These are phyloP conservation scores for Candida suzukii DNA, from an alignment of 805 yeast species.

Conservation along the genomic window DNA sequence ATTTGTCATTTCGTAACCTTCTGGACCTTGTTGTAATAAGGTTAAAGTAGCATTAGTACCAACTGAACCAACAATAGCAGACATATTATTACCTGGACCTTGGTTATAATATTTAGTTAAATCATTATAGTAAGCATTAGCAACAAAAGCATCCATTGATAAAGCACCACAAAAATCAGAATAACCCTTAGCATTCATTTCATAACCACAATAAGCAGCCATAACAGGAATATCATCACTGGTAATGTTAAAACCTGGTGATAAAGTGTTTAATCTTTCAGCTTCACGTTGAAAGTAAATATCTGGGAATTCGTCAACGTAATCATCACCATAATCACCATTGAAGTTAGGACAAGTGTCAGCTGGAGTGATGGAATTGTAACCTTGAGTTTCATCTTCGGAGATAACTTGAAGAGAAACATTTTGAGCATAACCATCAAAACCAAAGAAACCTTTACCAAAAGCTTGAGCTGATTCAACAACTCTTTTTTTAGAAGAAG, in stretches of 20 bases:
- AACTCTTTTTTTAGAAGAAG: constrained; percentile 49
- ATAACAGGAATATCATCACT: constrained; percentile 43
- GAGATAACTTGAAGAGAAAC: constrained; percentile 34
- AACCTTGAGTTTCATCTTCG: constrained; percentile 45
- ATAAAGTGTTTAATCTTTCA: constrained; percentile 44
- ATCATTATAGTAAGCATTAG: constrained; percentile 54
- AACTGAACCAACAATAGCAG: constrained; percentile 55
- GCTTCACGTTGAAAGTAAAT: constrained; percentile 47
- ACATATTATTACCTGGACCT: constrained; percentile 56
- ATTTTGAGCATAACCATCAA: constrained; percentile 27
- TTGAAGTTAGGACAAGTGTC: constrained; percentile 34
- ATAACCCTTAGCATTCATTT: constrained; percentile 59
- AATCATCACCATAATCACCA: constrained; percentile 16
- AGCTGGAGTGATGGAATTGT: constrained; percentile 52
- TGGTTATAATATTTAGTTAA: constrained; percentile 51
- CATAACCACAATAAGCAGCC: constrained; percentile 67
- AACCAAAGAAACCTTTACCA: constrained; percentile 52
- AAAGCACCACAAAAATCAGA: constrained; percentile 64
- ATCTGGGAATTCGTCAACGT: constrained; percentile 5
- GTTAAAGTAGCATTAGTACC: constrained; percentile 39
- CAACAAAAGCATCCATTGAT: constrained; percentile 60
- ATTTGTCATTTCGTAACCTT: neutral
- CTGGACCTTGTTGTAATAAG: constrained; percentile 16
- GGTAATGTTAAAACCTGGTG: constrained; percentile 49
- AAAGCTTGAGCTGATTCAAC: constrained; percentile 48